A percentile compares a stretch with the other conserved stretches of the same genome.
phyloP scores from a whole-genome alignment of 106 monocot species.

The Dendrobium officinale region DNA sequence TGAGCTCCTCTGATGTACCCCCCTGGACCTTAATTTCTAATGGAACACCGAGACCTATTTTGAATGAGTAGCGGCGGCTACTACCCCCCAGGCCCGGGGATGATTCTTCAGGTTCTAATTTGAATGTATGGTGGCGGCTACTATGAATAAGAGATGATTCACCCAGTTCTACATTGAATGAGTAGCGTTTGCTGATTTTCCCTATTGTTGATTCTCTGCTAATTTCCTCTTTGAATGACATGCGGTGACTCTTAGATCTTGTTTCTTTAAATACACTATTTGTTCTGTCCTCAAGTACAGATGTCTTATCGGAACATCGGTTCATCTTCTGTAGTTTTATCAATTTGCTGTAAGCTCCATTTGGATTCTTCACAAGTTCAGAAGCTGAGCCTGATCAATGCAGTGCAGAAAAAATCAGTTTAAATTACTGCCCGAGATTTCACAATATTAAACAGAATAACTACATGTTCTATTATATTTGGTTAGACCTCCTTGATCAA shows the following conservation, averaged over 20 bases:
- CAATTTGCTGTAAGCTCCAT: slow-evolving; percentile 5
- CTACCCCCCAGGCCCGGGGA: not conserved
- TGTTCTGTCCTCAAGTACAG: not conserved
- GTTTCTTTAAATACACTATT: not conserved
- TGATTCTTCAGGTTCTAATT: slow-evolving; percentile 6
- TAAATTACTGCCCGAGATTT: too few relatives aligned
- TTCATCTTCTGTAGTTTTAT: not conserved
- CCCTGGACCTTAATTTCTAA: not conserved
- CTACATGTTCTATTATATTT: not conserved
- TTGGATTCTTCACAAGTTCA: slow-evolving; percentile 5
- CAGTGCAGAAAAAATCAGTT: too few relatives aligned
- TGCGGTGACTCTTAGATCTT: not conserved
- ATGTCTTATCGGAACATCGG: not conserved
- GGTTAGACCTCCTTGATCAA: not conserved
- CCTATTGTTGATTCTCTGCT: not conserved
- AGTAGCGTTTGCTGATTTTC: not conserved
- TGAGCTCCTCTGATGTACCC: not conserved
- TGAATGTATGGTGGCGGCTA: not conserved
- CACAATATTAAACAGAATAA: not conserved
- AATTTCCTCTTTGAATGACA: not conserved
- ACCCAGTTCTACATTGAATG: not conserved
- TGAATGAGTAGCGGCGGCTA: slow-evolving; percentile 4
- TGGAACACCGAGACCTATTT: not conserved
- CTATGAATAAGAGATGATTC: not conserved
- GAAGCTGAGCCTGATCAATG: slow-evolving; percentile 4